Evolutionary conservation across 192 early-diverging fungal genomes (phyloP), one percentile per base, ranked within the genome.

Genomic region (Coemansia sp.): DNA sequence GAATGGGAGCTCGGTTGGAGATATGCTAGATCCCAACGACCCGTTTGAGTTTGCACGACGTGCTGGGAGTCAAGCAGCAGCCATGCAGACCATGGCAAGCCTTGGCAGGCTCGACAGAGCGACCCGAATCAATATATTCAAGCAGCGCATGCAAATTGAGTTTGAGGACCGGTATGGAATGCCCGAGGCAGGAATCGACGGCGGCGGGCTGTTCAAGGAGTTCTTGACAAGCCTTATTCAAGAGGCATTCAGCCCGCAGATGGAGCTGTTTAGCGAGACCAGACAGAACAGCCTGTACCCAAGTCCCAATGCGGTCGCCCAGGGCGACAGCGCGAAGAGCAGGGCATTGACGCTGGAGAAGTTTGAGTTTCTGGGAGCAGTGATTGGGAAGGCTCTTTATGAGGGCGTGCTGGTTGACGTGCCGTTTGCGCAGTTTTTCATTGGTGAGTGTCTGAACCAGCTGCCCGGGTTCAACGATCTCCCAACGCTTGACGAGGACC

Each of bases 141-240:
- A 94, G 77, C 83, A 84, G 40, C 87, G 89, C 9, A 86, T 99
- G 55, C 85, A 89, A 25, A 96, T 99, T 57, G 82, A 86, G 6
- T 97, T 99, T 85, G 86, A 95, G 20, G 91, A 92, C 66, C 87
- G 89, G 61, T 90, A 91, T 64, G 95, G 95, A 0, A 76, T 95
- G 39, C 75, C 72, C 11, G 97, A 99, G 70, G 93, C 92, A 11
- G 97, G 97, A 1, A 93, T 98, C 66, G 97, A 99, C 72, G 97
- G 97, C 55, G 95, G 95, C 38, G 96, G 97, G 42, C 90, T 99
- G 11, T 99, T 99, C 73, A 99, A 99, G 53, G 97, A 99, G 78
- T 99, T 99, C 67, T 78, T 99, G 43, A 97, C 92, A 59, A 88
- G 86, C 49, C 70, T 91, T 17, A 79, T 87, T 1, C 84, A 72